These are phyloP conservation scores for Flaveria floridana DNA, from an alignment of 140 eudicot genomes.

Conservation along the genomic window DNA sequence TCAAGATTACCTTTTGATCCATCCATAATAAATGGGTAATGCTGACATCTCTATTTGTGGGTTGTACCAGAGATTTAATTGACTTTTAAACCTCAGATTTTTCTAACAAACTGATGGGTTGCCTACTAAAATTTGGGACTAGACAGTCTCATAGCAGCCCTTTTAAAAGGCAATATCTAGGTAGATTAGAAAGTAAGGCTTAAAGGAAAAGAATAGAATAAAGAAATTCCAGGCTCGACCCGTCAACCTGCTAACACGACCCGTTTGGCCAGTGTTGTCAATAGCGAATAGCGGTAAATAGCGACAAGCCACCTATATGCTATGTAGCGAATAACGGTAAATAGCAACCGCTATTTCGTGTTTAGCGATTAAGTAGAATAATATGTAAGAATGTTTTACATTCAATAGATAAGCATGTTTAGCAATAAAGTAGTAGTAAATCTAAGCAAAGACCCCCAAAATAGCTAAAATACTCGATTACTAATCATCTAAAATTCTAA, in stretches of 20 bases:
- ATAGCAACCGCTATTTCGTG: no score
- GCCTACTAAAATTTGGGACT: background rate
- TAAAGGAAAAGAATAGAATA: background rate
- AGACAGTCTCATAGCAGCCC: background rate
- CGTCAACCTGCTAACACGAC: background rate
- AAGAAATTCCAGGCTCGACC: no score
- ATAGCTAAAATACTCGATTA: no score
- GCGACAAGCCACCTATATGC: no score
- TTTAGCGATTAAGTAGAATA: no score
- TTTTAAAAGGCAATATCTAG: background rate
- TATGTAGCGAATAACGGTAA: no score
- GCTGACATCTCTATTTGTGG: background rate
- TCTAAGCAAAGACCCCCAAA: no score
- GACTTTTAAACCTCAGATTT: background rate
- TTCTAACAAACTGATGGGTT: background rate
- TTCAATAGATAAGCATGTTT: no score
- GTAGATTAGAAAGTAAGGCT: background rate
- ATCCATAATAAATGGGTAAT: background rate
- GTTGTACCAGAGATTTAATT: slow-evolving; percentile 1
- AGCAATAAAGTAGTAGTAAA: no score
- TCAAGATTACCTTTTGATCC: background rate
- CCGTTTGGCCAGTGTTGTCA: background rate
- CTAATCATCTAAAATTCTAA: no score
- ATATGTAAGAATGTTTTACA: no score
- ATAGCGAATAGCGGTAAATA: no score